Evolutionary conservation across 371 early-diverging fungal species (phyloP), one percentile per base, ranked within the genome.

Genomic region (Blakeslea trispora): DNA sequence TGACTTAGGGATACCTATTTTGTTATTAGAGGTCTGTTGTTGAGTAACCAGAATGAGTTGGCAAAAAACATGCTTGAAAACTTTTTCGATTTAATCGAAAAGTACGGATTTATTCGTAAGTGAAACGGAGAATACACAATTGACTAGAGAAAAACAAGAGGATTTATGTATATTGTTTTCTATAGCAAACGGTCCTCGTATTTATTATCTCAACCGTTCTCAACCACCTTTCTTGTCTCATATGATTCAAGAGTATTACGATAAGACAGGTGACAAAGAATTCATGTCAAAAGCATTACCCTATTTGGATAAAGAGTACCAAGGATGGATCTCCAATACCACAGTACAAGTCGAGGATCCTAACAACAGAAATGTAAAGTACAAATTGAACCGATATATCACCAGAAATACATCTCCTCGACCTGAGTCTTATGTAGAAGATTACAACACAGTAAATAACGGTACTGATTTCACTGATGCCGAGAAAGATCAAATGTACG

Each of bases 181-280:
- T 37, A 11, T 50, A 82, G 82, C 94, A 2, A 94, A 96, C 64
- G 95, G 94, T 13, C 85, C 87, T 5, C 81, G 95, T 24, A 81
- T 86, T 40, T 97, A 97, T 68, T 95, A 93, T 61, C 64, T 91
- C 42, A 88, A 91, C 54, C 80, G 96, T 53, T 91, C 93, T 2
- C 95, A 95, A 59, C 95, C 95, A 14, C 97, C 97, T 11, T 66
- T 92, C 19, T 64, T 93, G 19, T 66, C 82, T n/a, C 82, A 79
- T 39, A 92, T 92, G 91, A 85, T 91, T 22, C 65, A 81, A 49
- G 55, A 71, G 6, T 89, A 86, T 56, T 73, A 75, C 59, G 74
- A 83, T 49, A 59, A 59, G 13, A 87, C 89, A 0, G 63, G 74
- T 0, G 89, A 89, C 50, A 21, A 47, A 22, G 68, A 58, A 0